Percentiles rank a stretch among this genome's conserved stretches.
Conservation (phyloP, 305 asterid species). For the Caryopteris hybrid region DNA sequence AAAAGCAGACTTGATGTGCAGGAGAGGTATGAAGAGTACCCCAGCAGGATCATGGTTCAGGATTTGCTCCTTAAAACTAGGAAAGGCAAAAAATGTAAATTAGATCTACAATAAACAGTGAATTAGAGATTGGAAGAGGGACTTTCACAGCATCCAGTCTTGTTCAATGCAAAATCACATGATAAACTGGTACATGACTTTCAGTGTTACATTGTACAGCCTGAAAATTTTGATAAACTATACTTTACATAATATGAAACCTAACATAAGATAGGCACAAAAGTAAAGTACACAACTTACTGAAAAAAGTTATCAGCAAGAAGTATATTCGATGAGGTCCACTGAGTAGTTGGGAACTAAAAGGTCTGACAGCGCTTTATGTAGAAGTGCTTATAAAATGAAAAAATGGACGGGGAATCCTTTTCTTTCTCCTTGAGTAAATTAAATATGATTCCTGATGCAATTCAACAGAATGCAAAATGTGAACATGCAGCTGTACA, state of each 20-base stretch:
- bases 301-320: background rate
- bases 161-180: background rate
- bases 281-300: background rate
- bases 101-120: too few relatives aligned
- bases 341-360: background rate
- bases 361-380: background rate
- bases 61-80: constrained; percentile 1
- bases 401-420: background rate
- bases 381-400: background rate
- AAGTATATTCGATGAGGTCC: background rate
- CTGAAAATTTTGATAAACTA: background rate
- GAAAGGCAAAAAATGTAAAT: background rate
- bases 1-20: background rate
- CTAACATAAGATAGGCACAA: background rate
- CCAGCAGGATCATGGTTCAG: background rate
- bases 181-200: background rate
- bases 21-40: background rate
- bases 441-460: background rate
- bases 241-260: background rate
- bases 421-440: background rate
- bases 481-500: background rate
- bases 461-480: background rate
- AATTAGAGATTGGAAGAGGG: too few relatives aligned
- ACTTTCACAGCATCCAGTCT: background rate
- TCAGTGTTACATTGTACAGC: background rate